These are phyloP conservation scores for Cryptosporidium sp. DNA, from an alignment of 169 alveolate species.

Conservation along the genomic window DNA sequence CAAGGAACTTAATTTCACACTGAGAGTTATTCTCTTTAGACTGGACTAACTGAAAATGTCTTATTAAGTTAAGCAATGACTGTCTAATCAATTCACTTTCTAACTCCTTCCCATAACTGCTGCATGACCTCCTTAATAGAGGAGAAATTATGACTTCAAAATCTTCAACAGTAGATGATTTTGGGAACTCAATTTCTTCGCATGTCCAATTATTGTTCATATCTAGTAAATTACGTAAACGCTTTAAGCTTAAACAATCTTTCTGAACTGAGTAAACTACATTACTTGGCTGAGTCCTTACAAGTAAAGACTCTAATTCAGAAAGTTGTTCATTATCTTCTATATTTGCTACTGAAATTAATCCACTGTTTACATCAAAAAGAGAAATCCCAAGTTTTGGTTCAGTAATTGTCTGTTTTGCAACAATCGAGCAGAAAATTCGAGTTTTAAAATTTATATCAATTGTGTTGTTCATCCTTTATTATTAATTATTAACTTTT, in stretches of 20 bases:
- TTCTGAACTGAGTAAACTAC: constrained; percentile 39
- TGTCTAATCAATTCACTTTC: constrained; percentile 36
- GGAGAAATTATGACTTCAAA: constrained; percentile 34
- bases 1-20: constrained; percentile 53
- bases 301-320: constrained; percentile 51
- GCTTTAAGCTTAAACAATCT: constrained; percentile 7
- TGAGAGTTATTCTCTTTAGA: constrained; percentile 48
- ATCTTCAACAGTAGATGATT: constrained; percentile 16
- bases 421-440: constrained; percentile 38
- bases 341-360: constrained; percentile 18
- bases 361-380: constrained; percentile 29
- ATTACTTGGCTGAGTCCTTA: constrained; percentile 30
- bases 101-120: constrained; percentile 37
- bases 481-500: not conserved
- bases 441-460: constrained; percentile 25
- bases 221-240: constrained; percentile 17
- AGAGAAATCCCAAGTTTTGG: constrained; percentile 49
- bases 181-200: constrained; percentile 47
- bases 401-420: constrained; percentile 21
- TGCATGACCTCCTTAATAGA: constrained; percentile 26
- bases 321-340: constrained; percentile 70
- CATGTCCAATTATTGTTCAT: constrained; percentile 9
- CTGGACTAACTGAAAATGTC: constrained; percentile 48
- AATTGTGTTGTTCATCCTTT: not conserved
- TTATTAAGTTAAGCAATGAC: constrained; percentile 39